Percentiles rank a stretch among this genome's conserved stretches.
These are phyloP conservation scores for Colletotrichum kahawae DNA, from an alignment of 2,329 filamentous ascomycete genomes.

Conservation along the genomic window DNA sequence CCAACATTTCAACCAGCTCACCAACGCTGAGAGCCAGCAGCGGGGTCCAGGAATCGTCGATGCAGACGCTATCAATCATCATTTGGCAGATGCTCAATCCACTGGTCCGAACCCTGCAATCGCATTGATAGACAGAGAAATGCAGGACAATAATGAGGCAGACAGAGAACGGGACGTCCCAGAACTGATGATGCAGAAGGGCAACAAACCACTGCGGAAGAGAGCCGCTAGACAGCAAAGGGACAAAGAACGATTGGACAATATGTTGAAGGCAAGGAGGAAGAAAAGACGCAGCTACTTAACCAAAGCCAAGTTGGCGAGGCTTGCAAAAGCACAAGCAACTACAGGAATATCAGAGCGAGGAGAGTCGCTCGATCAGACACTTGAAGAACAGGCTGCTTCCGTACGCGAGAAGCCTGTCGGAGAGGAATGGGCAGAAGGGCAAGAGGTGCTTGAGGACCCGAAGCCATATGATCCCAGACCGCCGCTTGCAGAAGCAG, in stretches of 20 bases:
- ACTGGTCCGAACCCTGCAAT: not conserved
- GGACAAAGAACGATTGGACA: not conserved
- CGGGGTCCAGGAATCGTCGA: not conserved
- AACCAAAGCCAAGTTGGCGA: not conserved
- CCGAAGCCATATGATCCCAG: not conserved
- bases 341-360: not conserved
- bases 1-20: not conserved
- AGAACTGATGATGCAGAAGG: not conserved
- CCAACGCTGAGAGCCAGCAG: not conserved
- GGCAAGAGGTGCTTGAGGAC: not conserved
- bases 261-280: not conserved
- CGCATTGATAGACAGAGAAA: not conserved
- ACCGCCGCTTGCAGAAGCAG: not conserved
- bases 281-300: not conserved
- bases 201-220: not conserved
- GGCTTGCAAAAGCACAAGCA: not conserved
- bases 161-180: not conserved
- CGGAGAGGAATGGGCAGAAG: not conserved
- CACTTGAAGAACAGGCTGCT: not conserved
- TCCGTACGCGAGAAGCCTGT: not conserved
- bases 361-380: not conserved
- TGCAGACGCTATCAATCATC: not conserved
- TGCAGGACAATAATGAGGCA: not conserved
- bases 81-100: not conserved
- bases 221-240: not conserved